Evolutionary conservation across 1,139 yeast genomes (phyloP).

Genomic region (Blastobotrys capitulatus): DNA sequence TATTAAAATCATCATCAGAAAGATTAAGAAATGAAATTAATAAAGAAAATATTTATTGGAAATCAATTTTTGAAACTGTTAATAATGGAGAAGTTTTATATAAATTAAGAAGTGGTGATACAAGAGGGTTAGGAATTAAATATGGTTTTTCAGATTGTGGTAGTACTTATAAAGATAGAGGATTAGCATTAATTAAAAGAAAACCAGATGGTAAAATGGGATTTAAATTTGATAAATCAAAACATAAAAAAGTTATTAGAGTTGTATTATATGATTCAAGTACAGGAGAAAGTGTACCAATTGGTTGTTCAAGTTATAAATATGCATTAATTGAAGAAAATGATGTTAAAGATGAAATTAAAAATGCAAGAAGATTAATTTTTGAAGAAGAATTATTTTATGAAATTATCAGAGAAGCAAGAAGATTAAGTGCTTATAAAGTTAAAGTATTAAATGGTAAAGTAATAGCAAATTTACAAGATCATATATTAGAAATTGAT

Average conservation of each 20-base stretch:
- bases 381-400: slow-evolving; percentile 82
- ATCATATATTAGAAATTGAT: slow-evolving; percentile 68
- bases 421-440: slow-evolving; percentile 61
- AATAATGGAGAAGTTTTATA: slow-evolving; percentile 66
- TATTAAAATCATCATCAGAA: slow-evolving; percentile 48
- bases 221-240: slow-evolving; percentile 30
- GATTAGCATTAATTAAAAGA: slow-evolving; percentile 60
- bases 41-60: slow-evolving; percentile 74
- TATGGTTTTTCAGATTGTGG: slow-evolving; percentile 94
- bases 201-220: slow-evolving; percentile 30
- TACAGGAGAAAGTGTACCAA: slow-evolving; percentile 24
- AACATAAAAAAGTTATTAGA: slow-evolving; percentile 34
- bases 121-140: slow-evolving; percentile 65
- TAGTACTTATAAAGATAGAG: slow-evolving; percentile 65
- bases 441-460: slow-evolving; percentile 64
- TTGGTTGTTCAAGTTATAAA: slow-evolving; percentile 20
- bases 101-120: slow-evolving; percentile 51
- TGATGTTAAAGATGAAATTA: slow-evolving; percentile 27
- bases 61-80: slow-evolving; percentile 47
- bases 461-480: slow-evolving; percentile 56
- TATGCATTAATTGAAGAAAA: slow-evolving; percentile 17
- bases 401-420: slow-evolving; percentile 72
- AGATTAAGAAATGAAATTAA: slow-evolving; percentile 50
- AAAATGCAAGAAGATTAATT: slow-evolving; percentile 53
- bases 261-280: slow-evolving; percentile 32